Evolutionary conservation across 495 filamentous ascomycete species (phyloP), one percentile per base, ranked within the genome.

Genomic region (Hypomontagnella monticulosa): DNA sequence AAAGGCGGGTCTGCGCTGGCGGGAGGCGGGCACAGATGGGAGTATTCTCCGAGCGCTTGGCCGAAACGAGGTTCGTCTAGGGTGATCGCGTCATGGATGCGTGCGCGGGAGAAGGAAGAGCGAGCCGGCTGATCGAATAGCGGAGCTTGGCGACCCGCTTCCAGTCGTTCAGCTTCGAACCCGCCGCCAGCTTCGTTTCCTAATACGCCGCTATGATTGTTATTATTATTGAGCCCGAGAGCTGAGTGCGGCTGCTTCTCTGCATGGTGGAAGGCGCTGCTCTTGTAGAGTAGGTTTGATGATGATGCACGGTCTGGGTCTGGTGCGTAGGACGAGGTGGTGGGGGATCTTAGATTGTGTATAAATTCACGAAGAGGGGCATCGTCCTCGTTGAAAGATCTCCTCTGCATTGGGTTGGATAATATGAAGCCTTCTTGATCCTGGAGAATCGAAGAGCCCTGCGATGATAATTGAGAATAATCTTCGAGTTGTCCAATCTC

Each of bases 401-500:
- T 15, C 30, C 47, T 44, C 18, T 63, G 33, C 0, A 56, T 9
- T 12, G 32, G 14, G 38, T 50, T 47, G 33, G 49, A 59, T 14
- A 53, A 2, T 33, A 56, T 49, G 18, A 19, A 63, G 3, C 16
- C 42, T 19, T 38, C 54, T 20, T 57, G 63, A 20, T 59, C 59
- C 10, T 54, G 49, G 5, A 59, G 42, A 12, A 68, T 27, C 10
- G 54, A 44, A 9, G 48, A n/a, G 8, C 51, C 27, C n/a, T 61
- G 63, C 34, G 57, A 42, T 41, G 46, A 5, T 27, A 37, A 18
- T 27, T 42, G 65, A 27, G 48, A 18, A 19, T 67, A 37, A 10
- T 68, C 65, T 47, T 68, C 65, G 42, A 51, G 27, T 5, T 56
- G 59, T 23, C 65, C 59, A 7, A 33, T 40, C 37, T 68, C 64